Base-by-base conservation (phyloP, 2,329 filamentous ascomycete species). In the Exophiala spinifera region DNA sequence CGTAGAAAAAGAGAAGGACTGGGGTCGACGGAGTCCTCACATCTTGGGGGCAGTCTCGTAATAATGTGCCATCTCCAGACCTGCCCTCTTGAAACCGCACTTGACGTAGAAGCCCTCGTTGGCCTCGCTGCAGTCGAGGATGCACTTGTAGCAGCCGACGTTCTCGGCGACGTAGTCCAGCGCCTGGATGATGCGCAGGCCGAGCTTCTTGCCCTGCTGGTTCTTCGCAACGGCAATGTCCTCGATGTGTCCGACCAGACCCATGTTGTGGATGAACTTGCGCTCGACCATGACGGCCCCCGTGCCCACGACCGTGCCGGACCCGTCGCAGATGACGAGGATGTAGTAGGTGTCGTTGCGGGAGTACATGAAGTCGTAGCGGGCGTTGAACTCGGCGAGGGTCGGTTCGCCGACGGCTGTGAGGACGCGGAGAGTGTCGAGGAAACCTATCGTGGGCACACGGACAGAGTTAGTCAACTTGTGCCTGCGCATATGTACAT, bases 81-180 rank as follows among this genome's bases (percentile, higher is more conserved):
- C 94, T 23, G 91, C 92, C 59, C 90, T 80, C 74, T 90, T 87
- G 74, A 95, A 97, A 55, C 92, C 92, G 74, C 94, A 97, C 80
- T 97, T 97, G 72, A 96, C 81, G 72, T 99, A 99, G 78, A 99
- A 97, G 19, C 91, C 92, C 73, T 96, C 91, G 71, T 97, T 99
- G 65, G 87, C 84, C 73, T 96, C 92, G 63, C 88, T 95, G 78
- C 94, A 99, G 73, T 97, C 92, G 61, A 97, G 82, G 64, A 99
- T 97, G 62, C 85, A 91, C 86, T 90, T 97, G 75, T 97, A 97
- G 75, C 92, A 97, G 51, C 92, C 94, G 54, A 94, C 86, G 69
- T 90, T 83, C 69, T 89, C 84, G 51, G 91, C 91, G 56, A 97
- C 85, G 69, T 81, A 87, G 73, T 97, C 91, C 68, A 99, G 80